Evolutionary conservation across 2,329 filamentous ascomycete genomes (phyloP), one percentile per base, ranked within the genome.

Genomic region (Stachybotrys chlorohalonatus): DNA sequence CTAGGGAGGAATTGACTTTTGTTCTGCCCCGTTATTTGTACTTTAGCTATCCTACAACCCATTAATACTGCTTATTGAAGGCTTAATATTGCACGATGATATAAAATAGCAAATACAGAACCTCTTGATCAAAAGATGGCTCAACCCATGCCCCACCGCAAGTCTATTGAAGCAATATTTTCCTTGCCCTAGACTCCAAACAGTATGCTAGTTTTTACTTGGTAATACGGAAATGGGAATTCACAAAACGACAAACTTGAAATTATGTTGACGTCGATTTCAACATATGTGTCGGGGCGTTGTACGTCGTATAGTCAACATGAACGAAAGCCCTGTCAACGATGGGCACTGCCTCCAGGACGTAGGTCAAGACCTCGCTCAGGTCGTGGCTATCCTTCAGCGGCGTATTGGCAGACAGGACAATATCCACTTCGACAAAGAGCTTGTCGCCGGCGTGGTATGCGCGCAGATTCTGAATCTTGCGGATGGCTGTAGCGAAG

Each of bases 361-460:
- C 89, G 71, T 94, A 92, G 63, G 91, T 88, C 70, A 95, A 69
- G 56, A 82, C 84, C 75, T 92, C 87, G 49, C 78, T 80, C 54
- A 95, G 71, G 68, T 95, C 90, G 70, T 95, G 90, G 59, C 84
- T 89, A 68, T 94, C 89, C 62, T 88, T 84, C 60, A 95, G 73
- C 31, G 81, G 84, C 55, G 86, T 90, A 59, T 82, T 81, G 62
- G 89, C 85, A 58, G 91, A 89, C 47, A 95, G 79, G 39, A 95
- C 88, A 59, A 94, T 87, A 68, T 95, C 90, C 11, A 93, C 89
- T 65, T 81, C 78, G 31, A 93, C 88, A 59, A 90, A 91, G 55
- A 94, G 78, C 74, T 91, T 92, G 68, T 94, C 90, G 31, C 90
- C 90, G 0, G 86, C 85, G 64, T 95, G 90, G 67, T 94, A 95